Evolutionary conservation across 2,329 filamentous ascomycete genomes (phyloP), one percentile per base, ranked within the genome.

Genomic region (Dactylellina cionopaga): DNA sequence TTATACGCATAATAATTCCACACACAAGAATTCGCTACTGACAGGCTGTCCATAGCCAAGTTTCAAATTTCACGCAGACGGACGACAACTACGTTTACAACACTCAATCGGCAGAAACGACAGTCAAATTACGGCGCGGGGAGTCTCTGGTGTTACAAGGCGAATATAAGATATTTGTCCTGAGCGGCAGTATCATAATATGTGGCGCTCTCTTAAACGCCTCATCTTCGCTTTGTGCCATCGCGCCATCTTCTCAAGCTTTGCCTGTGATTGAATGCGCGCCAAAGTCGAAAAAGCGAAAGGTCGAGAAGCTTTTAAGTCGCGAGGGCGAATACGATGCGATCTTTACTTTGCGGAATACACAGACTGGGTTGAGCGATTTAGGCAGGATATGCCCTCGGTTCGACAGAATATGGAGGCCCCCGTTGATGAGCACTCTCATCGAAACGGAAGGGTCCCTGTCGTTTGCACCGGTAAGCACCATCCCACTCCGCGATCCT

Each of bases 241-340:
- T 87, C 78, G 89, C 90, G 13, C 86, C 90, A 0, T 84, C 85
- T 41, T 91, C 88, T 35, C 87, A 92, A 77, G 87, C 90, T 0
- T 80, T 94, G 1, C 90, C 89, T 0, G 86, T 89, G 0, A 83
- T 94, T 31, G 81, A 86, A 29, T 72, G 47, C 87, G 84, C 43
- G 77, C 15, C 62, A n/a, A 65, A 59, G 19, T 65, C 59, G 2
- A 64, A 66, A 31, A 72, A 64, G 37, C 49, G 59, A 37, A 62
- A 76, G 11, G 58, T 71, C 7, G 58, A 59, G 19, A 68, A 68
- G 15, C 2, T 27, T 4, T 41, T 46, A 15, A 47, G 17, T 24
- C 73, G 76, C 22, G 75, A 74, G 27, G 78, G 79, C 24, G 80
- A 78, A 11, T 73, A 66, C 27, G 68, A 76, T 63, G 78, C 91